Percentiles rank a stretch among this genome's conserved stretches.
Evolutionary conservation across 2,329 filamentous ascomycete genomes (phyloP).

Genomic region (Fusarium papillatum): DNA sequence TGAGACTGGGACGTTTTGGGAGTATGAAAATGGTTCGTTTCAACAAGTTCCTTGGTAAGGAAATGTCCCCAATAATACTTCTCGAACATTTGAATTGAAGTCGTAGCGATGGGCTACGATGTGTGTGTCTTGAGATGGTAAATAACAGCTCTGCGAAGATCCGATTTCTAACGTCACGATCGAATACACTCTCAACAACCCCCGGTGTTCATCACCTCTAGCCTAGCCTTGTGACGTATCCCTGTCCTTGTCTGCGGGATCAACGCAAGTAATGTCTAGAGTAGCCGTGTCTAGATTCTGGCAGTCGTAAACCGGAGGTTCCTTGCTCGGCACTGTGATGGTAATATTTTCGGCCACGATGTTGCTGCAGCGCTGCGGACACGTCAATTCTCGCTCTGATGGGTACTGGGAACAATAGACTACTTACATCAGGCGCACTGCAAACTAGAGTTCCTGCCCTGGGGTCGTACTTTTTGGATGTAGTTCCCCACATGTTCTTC

Average conservation of each 20-base stretch:
- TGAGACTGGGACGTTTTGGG: slow-evolving; percentile 14
- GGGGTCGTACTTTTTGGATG: slow-evolving; percentile 46
- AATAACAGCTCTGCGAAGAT: background rate
- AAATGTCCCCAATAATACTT: background rate
- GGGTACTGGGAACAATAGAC: fast-evolving
- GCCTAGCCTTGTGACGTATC: slow-evolving; percentile 32
- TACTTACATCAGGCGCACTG: slow-evolving; percentile 45
- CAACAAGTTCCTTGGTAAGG: slow-evolving; percentile 15
- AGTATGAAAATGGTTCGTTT: slow-evolving; percentile 2
- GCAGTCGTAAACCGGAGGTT: slow-evolving; percentile 40
- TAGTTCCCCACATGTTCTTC: slow-evolving; percentile 48
- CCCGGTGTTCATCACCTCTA: too few relatives aligned
- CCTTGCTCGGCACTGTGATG: slow-evolving; percentile 39
- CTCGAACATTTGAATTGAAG: background rate
- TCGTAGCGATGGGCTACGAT: background rate
- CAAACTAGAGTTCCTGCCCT: slow-evolving; percentile 46
- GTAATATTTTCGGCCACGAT: slow-evolving; percentile 39
- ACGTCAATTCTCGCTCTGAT: background rate
- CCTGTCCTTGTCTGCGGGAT: slow-evolving; percentile 6
- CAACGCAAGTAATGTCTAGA: slow-evolving; percentile 37
- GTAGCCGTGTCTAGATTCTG: slow-evolving; percentile 30
- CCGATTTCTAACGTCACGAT: too few relatives aligned
- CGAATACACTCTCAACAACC: background rate
- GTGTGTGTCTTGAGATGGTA: background rate
- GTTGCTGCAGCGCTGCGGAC: slow-evolving; percentile 38